Conservation (phyloP, 768 basidiomycete genomes). For the Podaxis sp. region DNA sequence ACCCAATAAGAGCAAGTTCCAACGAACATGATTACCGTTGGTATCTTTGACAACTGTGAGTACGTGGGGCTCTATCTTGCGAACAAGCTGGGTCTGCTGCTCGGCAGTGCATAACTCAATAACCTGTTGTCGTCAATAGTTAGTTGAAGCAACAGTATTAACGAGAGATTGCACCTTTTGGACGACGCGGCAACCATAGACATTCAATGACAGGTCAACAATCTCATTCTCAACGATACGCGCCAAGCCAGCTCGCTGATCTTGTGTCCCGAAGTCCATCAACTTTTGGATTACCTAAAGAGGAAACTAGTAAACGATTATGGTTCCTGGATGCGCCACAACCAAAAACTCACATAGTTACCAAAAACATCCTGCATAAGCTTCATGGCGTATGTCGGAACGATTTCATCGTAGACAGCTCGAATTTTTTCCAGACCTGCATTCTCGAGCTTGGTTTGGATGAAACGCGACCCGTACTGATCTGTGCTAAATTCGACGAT, state of each 20-base stretch:
- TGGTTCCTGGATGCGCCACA: constrained; percentile 12
- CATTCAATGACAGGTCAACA: constrained; percentile 76
- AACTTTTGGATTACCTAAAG: constrained; percentile 14
- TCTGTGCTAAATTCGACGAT: constrained; percentile 92
- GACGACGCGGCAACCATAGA: constrained; percentile 96
- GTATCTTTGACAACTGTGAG: constrained; percentile 86
- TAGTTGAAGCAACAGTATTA: neutral
- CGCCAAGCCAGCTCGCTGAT: constrained; percentile 71
- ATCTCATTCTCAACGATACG: constrained; percentile 78
- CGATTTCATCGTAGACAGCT: constrained; percentile 84
- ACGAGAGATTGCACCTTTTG: constrained; percentile 66
- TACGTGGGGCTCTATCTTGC: constrained; percentile 77
- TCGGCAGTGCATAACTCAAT: constrained; percentile 79
- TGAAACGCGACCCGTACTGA: constrained; percentile 97
- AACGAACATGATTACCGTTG: constrained; percentile 89
- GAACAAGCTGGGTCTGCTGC: constrained; percentile 74
- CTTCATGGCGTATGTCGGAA: constrained; percentile 69
- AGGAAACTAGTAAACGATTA: neutral
- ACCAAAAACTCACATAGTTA: constrained; percentile 72
- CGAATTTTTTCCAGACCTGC: constrained; percentile 37
- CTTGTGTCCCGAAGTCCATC: constrained; percentile 18
- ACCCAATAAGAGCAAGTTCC: neutral
- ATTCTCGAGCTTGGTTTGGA: constrained; percentile 82
- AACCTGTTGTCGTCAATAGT: constrained; percentile 47
- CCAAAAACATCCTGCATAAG: constrained; percentile 94